Base-by-base conservation (phyloP, 441 rosid genomes). In the Gossypium aridum region DNA sequence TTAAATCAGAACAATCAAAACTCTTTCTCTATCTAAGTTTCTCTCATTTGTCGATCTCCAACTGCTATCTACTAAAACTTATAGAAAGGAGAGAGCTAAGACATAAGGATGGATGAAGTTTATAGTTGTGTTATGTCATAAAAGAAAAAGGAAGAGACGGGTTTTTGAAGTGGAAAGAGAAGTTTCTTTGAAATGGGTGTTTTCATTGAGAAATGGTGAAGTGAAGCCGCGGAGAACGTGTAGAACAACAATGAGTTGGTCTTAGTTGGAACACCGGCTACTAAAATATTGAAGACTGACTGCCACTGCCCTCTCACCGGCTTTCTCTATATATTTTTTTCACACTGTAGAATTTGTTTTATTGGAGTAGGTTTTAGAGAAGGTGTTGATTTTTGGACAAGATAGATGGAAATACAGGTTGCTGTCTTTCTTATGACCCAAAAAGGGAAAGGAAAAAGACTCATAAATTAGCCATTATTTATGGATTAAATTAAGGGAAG, bases 191-290 rank as follows among this genome's bases (percentile, higher is more conserved):
- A 7, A 17, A 67, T 51, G 70, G 72, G 76, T 9, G 64, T 69
- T 72, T 74, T 63, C 20, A 54, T 54, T 10, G 22, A 71, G 39
- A 60, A 45, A 22, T 39, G 51, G 49, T 26, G 47, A 16, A n/a
- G 62, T 34, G 66, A 31, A 62, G 12, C 3, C 16, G 25, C 34
- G 7, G 14, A 14, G 70, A 61, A 59, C 51, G 31, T 25, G 73
- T 43, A 17, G 7, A 51, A 51, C n/a, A 12, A 34, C 16, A 23
- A 47, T 59, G 53, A 64, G 14, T 13, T 53, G 71, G 62, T 53
- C 39, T 19, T 19, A 43, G 53, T 76, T 70, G 83, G 74, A 25
- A 70, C 73, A 79, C 71, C 80, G 77, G 85, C 72, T 31, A 14
- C 20, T 13, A 0, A 26, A 69, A 16, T 14, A 61, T 26, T 59